Evolutionary conservation across 164 flowering plant genomes (phyloP), one percentile per base, ranked within the genome.

Genomic region (Tetrastigma voinierianum): DNA sequence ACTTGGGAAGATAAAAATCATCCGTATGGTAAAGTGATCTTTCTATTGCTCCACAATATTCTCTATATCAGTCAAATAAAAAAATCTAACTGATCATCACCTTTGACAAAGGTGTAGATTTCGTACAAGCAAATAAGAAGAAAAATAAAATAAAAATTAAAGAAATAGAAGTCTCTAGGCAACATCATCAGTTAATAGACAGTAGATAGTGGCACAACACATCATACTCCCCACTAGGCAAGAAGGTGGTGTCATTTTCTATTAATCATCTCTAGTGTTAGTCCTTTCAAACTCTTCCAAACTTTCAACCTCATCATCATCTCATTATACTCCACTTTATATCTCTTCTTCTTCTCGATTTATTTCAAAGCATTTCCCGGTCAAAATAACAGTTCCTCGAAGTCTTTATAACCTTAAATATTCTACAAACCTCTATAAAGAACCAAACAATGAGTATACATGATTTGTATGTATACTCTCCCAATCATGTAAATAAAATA

Each of bases 201-300:
- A 65, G 59, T 9, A 44, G 59, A 32, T 61, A 56, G 70, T 61
- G 70, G 67, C 46, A 62, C 43, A 52, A 61, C 13, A 10, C 57
- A 21, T 46, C 56, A 72, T 20, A 14, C 40, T 56, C 75, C 40
- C 40, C 75, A 72, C 70, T 61, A 72, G 48, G 32, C 11, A 23
- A 11, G 17, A 0, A 24, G 25, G 25, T 64, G 64, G 49, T 56
- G 51, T 55, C 72, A 68, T 56, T 64, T 57, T 63, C 62, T 24
- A 63, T 63, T 61, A 59, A 57, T 64, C 64, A 57, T 70, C 59
- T 51, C 25, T 47, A 55, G 32, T 18, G 4, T 44, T 19, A 18
- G 44, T 7, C 53, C 12, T 64, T 17, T 32, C 66, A n/a, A 51
- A 32, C 40, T 32, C 6, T 32, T 32, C 40, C 40, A 32, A 32